A percentile compares a stretch with the other conserved stretches of the same genome.
Conservation (phyloP, 2,329 filamentous ascomycete species). For the Drechslerella stenobrocha region DNA sequence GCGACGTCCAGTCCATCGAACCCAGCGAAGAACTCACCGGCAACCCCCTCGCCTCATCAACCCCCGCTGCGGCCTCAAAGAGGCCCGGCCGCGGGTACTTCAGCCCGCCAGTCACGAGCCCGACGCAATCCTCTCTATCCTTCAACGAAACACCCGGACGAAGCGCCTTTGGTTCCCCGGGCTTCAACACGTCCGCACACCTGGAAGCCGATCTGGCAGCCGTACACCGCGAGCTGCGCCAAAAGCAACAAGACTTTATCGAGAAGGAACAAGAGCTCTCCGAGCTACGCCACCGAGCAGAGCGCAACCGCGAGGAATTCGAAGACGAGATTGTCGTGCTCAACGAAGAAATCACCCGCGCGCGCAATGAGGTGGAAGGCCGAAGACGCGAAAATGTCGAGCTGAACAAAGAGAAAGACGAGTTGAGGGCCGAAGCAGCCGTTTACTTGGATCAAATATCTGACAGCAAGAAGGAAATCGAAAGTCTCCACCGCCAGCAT, state of each 20-base stretch:
- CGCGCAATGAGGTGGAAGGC: slow-evolving; percentile 12
- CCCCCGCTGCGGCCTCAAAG: slow-evolving; percentile 21
- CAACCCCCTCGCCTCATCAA: slow-evolving; percentile 42
- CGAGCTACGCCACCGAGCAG: slow-evolving; percentile 26
- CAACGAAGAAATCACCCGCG: slow-evolving; percentile 21
- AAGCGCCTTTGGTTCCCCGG: slow-evolving; percentile 27
- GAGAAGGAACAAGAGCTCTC: slow-evolving; percentile 46
- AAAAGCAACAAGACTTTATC: slow-evolving; percentile 32
- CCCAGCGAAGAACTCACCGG: slow-evolving; percentile 43
- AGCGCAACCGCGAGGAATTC: slow-evolving; percentile 36
- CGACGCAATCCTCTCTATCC: slow-evolving; percentile 34
- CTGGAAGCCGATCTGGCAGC: slow-evolving; percentile 37
- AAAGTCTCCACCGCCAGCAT: slow-evolving; percentile 35
- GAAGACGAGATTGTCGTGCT: slow-evolving; percentile 39
- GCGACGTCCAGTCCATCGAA: slow-evolving; percentile 30
- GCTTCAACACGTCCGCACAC: slow-evolving; percentile 37
- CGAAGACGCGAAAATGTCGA: slow-evolving; percentile 28
- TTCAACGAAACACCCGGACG: slow-evolving; percentile 27
- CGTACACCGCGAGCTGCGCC: slow-evolving; percentile 29
- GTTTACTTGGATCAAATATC: slow-evolving; percentile 44
- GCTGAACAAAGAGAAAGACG: slow-evolving; percentile 42
- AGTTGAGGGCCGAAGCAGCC: slow-evolving; percentile 38
- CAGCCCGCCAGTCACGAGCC: slow-evolving; percentile 34
- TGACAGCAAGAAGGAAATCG: slow-evolving; percentile 33
- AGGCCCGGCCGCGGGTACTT: slow-evolving; percentile 40